These are phyloP conservation scores for Trifolium pratense DNA, from an alignment of 306 rosid genomes.

Conservation along the genomic window DNA sequence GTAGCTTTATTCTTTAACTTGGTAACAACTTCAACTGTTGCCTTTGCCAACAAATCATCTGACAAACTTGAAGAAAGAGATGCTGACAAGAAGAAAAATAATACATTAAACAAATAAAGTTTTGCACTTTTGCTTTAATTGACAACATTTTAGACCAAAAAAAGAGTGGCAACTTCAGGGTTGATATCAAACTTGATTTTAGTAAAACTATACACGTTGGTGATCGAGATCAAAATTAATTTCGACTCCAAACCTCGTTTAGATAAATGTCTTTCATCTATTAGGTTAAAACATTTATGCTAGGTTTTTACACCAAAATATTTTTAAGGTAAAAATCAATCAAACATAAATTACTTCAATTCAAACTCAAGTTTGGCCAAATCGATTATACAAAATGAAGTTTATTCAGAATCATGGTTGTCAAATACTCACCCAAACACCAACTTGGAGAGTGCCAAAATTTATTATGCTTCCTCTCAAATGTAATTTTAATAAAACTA, in stretches of 20 bases:
- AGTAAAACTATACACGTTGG: background rate
- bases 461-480: background rate
- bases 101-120: conserved; percentile 17
- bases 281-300: background rate
- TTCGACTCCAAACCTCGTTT: background rate
- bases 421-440: background rate
- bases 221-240: background rate
- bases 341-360: background rate
- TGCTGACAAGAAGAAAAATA: conserved; percentile 60
- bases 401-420: background rate
- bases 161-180: conserved; percentile 1
- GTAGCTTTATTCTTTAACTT: conserved; percentile 70
- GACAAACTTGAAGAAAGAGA: conserved; percentile 94
- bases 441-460: conserved; percentile 13
- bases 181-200: background rate
- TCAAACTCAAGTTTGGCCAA: too few species aligned
- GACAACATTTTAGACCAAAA: conserved; percentile 15
- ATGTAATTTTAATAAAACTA: background rate
- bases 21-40: conserved; percentile 75
- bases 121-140: conserved; percentile 7
- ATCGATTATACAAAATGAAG: background rate
- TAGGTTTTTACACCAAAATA: background rate
- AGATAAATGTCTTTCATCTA: background rate
- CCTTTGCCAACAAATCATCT: conserved; percentile 87
- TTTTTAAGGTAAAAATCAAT: background rate